Conservation (phyloP, 331 rosid genomes). For the Prunus yedoensis region DNA sequence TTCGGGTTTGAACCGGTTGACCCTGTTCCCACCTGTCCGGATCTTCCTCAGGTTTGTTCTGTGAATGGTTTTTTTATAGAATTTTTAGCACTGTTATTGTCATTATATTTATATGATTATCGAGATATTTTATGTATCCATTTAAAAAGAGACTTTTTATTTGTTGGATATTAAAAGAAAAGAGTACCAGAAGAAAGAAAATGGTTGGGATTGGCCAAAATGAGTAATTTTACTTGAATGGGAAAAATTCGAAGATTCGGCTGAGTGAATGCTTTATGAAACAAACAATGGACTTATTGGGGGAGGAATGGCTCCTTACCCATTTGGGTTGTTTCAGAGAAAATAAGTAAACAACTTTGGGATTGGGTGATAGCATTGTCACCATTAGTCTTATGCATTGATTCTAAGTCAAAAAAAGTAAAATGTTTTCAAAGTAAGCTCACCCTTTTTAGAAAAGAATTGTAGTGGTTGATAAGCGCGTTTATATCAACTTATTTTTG, state of each 20-base stretch:
- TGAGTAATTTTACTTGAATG: neutral
- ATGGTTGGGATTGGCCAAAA: conserved; percentile 5
- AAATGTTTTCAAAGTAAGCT: neutral
- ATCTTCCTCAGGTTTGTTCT: conserved; percentile 46
- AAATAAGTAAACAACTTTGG: neutral
- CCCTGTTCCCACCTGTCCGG: conserved; percentile 30
- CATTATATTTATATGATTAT: neutral
- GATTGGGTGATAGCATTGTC: neutral
- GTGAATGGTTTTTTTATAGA: too few relatives aligned
- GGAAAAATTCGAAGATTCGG: neutral
- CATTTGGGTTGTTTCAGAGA: neutral
- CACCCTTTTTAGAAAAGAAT: neutral
- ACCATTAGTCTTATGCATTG: neutral
- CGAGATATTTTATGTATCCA: too few relatives aligned
- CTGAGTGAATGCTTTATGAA: neutral
- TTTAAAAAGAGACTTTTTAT: too few relatives aligned
- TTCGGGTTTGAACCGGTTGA: conserved; percentile 19
- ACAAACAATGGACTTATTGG: neutral
- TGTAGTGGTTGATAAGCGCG: neutral
- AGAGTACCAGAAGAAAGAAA: neutral
- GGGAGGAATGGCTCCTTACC: neutral
- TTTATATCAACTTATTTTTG: neutral
- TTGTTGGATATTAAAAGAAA: too few relatives aligned
- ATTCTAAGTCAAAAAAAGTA: neutral
- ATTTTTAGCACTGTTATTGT: neutral